phyloP scores from a whole-genome alignment of 495 filamentous ascomycete species.

The Tetracladium marchalianum region DNA sequence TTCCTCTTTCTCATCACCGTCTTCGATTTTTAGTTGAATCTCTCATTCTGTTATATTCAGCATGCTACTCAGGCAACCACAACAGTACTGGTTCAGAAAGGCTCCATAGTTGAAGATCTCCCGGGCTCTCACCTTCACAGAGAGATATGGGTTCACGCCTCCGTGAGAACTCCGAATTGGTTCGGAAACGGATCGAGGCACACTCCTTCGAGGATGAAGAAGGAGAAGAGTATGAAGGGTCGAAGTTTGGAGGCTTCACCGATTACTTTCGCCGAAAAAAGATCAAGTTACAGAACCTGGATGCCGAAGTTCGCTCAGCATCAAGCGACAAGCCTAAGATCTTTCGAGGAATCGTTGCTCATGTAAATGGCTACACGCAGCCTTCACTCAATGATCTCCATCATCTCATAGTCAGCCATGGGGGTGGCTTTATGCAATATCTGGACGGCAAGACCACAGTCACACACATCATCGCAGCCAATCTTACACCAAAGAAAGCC shows the following conservation, averaged over 20 bases:
- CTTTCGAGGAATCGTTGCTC: conserved; percentile 79
- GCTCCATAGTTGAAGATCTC: too few species aligned
- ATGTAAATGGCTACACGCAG: conserved; percentile 90
- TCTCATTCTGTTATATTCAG: too few species aligned
- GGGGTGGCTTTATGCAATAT: conserved; percentile 88
- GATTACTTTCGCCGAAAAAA: conserved; percentile 94
- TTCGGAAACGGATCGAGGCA: conserved; percentile 75
- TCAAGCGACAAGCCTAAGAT: conserved; percentile 64
- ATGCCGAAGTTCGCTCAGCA: conserved; percentile 62
- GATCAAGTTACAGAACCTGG: conserved; percentile 88
- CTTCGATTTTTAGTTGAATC: too few species aligned
- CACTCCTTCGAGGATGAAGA: conserved; percentile 54
- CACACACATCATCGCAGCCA: conserved; percentile 90
- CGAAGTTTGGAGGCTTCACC: conserved; percentile 75
- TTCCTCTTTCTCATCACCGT: too few species aligned
- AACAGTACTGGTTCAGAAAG: too few species aligned
- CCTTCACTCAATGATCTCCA: conserved; percentile 83
- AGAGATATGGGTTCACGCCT: conserved; percentile 65
- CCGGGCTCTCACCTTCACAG: too few species aligned
- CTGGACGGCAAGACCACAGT: conserved; percentile 88
- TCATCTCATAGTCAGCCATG: conserved; percentile 75
- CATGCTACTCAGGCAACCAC: too few species aligned
- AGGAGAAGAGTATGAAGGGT: conserved; percentile 85
- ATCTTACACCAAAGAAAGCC: conserved; percentile 82
- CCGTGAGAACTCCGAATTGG: conserved; percentile 62